phyloP scores from a whole-genome alignment of 1,139 yeast species.

The Candida glucosophila region DNA sequence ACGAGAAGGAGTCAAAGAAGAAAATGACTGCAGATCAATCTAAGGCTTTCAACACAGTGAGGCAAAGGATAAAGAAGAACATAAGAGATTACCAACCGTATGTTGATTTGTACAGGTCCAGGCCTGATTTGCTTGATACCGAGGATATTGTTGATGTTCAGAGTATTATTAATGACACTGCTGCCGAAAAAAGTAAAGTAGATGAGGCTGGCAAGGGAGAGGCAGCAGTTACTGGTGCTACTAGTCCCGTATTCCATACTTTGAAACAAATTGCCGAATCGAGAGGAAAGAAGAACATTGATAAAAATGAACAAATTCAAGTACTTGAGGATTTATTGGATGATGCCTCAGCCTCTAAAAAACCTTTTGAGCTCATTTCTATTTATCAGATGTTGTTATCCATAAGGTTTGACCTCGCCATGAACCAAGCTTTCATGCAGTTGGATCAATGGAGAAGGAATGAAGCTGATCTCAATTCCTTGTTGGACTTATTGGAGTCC shows the following conservation, averaged over 20 bases:
- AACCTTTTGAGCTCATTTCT: slow-evolving; percentile 68
- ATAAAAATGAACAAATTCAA: slow-evolving; percentile 69
- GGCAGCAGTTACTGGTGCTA: slow-evolving; percentile 13
- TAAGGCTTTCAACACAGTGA: slow-evolving; percentile 79
- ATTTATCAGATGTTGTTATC: slow-evolving; percentile 80
- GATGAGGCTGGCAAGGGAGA: slow-evolving; percentile 7
- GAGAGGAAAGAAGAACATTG: slow-evolving; percentile 94
- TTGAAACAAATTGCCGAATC: slow-evolving; percentile 73
- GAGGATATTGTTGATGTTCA: slow-evolving; percentile 32
- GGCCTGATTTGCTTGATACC: slow-evolving; percentile 66
- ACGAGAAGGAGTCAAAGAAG: slow-evolving; percentile 53
- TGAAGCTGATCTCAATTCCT: slow-evolving; percentile 50
- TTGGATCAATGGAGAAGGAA: slow-evolving; percentile 74
- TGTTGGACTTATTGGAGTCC: slow-evolving; percentile 63
- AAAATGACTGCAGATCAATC: slow-evolving; percentile 78
- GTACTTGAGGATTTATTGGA: slow-evolving; percentile 60
- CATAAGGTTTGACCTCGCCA: slow-evolving; percentile 73
- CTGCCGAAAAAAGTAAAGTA: slow-evolving; percentile 16
- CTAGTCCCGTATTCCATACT: slow-evolving; percentile 56
- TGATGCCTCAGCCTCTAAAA: slow-evolving; percentile 13
- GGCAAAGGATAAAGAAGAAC: slow-evolving; percentile 82
- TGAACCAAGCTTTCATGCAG: slow-evolving; percentile 68
- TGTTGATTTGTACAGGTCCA: slow-evolving; percentile 52
- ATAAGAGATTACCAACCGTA: slow-evolving; percentile 57
- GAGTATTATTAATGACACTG: slow-evolving; percentile 17